These are phyloP conservation scores for Nothophoma quercina DNA, from an alignment of 2,329 filamentous ascomycete genomes.

Conservation along the genomic window DNA sequence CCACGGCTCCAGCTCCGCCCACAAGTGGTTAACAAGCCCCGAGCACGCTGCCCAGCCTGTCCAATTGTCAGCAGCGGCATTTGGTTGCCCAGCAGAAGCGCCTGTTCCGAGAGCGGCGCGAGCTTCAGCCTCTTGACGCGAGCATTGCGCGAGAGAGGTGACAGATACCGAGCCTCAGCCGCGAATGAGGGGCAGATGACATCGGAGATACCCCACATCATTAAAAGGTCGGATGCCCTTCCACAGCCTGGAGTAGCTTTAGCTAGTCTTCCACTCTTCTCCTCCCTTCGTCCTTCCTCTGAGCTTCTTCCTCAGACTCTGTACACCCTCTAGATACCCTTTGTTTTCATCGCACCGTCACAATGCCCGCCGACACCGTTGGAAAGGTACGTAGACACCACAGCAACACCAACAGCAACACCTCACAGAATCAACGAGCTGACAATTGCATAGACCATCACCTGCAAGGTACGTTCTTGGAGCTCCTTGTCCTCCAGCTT, in stretches of 20 bases:
- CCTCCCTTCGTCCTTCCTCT: slow-evolving; percentile 14
- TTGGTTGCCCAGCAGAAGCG: slow-evolving; percentile 4
- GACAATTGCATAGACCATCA: slow-evolving; percentile 73
- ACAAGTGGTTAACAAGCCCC: slow-evolving; percentile 32
- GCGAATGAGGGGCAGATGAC: slow-evolving; percentile 40
- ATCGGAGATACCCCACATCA: slow-evolving; percentile 29
- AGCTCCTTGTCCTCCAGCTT: slow-evolving; percentile 64
- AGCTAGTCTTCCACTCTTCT: slow-evolving; percentile 18
- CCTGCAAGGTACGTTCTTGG: slow-evolving; percentile 69
- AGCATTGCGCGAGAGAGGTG: slow-evolving; percentile 30
- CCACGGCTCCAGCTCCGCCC: slow-evolving; percentile 15
- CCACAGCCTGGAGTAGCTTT: slow-evolving; percentile 20
- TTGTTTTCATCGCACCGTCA: slow-evolving; percentile 17
- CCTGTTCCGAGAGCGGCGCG: slow-evolving; percentile 23
- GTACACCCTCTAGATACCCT: slow-evolving; percentile 26
- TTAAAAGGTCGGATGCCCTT: slow-evolving; percentile 37
- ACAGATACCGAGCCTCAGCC: slow-evolving; percentile 27
- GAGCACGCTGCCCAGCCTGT: slow-evolving; percentile 3
- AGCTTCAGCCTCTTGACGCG: slow-evolving; percentile 38
- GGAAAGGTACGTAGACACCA: slow-evolving; percentile 15
- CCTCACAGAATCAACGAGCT: slow-evolving; percentile 3
- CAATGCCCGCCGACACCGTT: slow-evolving; percentile 19
- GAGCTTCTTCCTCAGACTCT: slow-evolving; percentile 10
- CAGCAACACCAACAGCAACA: slow-evolving; percentile 1
- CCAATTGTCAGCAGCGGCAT: slow-evolving; percentile 21